These are phyloP conservation scores for Plectosphaerella sp. DNA, from an alignment of 2,329 filamentous ascomycete species.

Conservation along the genomic window DNA sequence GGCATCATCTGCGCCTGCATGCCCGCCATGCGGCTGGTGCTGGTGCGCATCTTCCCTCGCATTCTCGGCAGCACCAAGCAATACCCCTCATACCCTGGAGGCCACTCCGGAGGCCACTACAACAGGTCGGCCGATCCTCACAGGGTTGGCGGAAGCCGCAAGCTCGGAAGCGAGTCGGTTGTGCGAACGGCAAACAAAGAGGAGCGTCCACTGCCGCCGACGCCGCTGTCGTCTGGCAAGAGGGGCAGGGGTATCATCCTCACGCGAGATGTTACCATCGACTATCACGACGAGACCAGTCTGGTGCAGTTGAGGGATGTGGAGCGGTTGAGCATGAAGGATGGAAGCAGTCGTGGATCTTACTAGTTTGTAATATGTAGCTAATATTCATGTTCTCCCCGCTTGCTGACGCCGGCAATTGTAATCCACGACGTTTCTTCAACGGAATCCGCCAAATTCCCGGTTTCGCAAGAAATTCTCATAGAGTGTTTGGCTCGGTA, in stretches of 20 bases:
- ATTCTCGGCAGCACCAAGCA: constrained; percentile 17
- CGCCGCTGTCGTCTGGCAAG: constrained; percentile 4
- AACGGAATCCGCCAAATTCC: no score
- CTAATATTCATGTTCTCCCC: no score
- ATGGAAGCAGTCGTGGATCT: background rate
- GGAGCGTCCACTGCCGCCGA: background rate
- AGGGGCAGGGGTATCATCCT: constrained; percentile 20
- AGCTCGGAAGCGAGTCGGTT: constrained; percentile 8
- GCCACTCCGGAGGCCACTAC: constrained; percentile 8
- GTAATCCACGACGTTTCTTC: no score
- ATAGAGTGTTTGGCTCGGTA: no score
- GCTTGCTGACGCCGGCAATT: no score
- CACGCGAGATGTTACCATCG: constrained; percentile 27
- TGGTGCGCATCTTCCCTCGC: constrained; percentile 32
- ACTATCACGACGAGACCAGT: constrained; percentile 26
- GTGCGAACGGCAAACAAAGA: constrained; percentile 6
- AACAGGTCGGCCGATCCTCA: constrained; percentile 4
- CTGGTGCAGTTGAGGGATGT: constrained; percentile 23
- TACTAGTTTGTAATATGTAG: background rate
- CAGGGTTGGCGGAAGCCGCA: constrained; percentile 13
- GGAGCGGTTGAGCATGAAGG: constrained; percentile 8
- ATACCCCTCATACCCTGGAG: background rate
- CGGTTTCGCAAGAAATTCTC: no score
- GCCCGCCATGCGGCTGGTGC: constrained; percentile 27
- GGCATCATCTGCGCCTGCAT: constrained; percentile 34